Evolutionary conservation across 345 rosid genomes (phyloP).

Genomic region (Lepidium aucheri): DNA sequence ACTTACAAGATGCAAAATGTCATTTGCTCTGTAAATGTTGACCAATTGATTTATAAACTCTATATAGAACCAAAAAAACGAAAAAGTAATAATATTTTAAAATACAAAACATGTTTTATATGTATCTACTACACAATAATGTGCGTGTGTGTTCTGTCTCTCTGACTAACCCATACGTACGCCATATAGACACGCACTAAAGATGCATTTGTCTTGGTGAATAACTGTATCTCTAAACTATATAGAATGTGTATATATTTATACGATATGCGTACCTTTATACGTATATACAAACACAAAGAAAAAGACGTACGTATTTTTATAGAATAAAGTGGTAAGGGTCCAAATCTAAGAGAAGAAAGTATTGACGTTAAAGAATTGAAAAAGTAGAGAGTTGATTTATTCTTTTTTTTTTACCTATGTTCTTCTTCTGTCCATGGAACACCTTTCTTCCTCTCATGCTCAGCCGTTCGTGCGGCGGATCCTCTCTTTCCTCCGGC

Average conservation of each 20-base stretch:
- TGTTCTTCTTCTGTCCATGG: slow-evolving; percentile 99
- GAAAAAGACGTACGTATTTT: slow-evolving; percentile 4
- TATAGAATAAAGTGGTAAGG: not conserved
- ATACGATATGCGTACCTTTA: slow-evolving; percentile 9
- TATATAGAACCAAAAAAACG: no score
- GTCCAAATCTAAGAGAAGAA: slow-evolving; percentile 24
- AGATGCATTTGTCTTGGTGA: slow-evolving; percentile 16
- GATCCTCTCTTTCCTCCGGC: slow-evolving; percentile 68
- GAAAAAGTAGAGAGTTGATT: not conserved
- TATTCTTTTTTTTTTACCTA: slow-evolving; percentile 58
- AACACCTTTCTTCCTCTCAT: slow-evolving; percentile 95
- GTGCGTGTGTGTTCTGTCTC: slow-evolving; percentile 12
- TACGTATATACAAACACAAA: slow-evolving; percentile 21
- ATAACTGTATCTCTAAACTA: not conserved
- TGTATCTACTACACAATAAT: not conserved
- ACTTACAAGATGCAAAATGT: not conserved
- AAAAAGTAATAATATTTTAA: not conserved
- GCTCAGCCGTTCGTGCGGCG: slow-evolving; percentile 52
- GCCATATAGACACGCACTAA: slow-evolving; percentile 17
- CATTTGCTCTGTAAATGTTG: not conserved
- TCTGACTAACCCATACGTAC: no score
- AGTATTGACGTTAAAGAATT: slow-evolving; percentile 1
- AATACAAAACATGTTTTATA: not conserved
- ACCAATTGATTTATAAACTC: slow-evolving; percentile 2
- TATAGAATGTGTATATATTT: not conserved